These are phyloP conservation scores for Myriangium duriaei DNA, from an alignment of 2,329 filamentous ascomycete genomes.

Conservation along the genomic window DNA sequence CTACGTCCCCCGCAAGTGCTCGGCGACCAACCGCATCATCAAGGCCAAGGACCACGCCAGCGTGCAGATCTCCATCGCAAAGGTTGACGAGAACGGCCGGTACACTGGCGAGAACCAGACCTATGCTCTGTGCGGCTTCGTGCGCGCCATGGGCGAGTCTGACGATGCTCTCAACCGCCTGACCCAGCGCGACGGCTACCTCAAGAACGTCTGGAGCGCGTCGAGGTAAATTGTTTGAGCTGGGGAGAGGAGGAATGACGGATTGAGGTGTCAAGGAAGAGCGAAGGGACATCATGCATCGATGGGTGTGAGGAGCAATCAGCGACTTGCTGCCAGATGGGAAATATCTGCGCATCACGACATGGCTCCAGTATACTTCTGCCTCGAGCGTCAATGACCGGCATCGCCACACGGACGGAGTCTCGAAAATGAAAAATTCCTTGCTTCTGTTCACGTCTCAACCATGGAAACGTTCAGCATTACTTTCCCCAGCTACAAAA, in stretches of 20 bases:
- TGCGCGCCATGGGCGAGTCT: conserved; percentile 93
- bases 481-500: too few relatives aligned
- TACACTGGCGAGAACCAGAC: conserved; percentile 95
- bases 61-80: conserved; percentile 92
- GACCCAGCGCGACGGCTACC: conserved; percentile 85
- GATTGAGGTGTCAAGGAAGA: conserved; percentile 11
- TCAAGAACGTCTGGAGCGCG: conserved; percentile 94
- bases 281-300: conserved; percentile 5
- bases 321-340: not conserved
- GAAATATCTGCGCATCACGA: conserved; percentile 1
- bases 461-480: not conserved
- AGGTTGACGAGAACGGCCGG: conserved; percentile 98
- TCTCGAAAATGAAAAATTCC: not conserved
- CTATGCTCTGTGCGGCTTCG: conserved; percentile 95
- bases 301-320: not conserved
- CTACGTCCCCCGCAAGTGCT: conserved; percentile 98
- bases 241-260: conserved; percentile 16
- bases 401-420: not conserved
- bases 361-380: not conserved
- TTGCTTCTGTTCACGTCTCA: too few relatives aligned
- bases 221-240: conserved; percentile 38
- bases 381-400: not conserved
- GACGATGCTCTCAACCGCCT: conserved; percentile 95
- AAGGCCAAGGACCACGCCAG: conserved; percentile 99
- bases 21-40: conserved; percentile 98